phyloP scores from a whole-genome alignment of 1,139 yeast genomes.

The Tardiomyces blankii region DNA sequence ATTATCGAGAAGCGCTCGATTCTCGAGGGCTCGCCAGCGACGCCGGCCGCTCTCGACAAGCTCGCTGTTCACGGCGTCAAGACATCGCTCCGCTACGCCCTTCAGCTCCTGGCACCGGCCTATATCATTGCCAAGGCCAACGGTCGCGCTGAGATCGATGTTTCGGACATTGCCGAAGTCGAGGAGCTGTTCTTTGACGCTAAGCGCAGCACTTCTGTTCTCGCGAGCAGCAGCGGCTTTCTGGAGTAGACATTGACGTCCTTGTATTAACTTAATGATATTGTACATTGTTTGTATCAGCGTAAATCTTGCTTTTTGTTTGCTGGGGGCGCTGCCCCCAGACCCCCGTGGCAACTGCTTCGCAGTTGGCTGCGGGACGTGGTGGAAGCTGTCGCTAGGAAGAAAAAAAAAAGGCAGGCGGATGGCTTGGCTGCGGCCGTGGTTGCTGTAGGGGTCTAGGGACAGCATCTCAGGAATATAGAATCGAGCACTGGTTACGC shows the following conservation, averaged over 20 bases:
- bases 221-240: slow-evolving; percentile 30
- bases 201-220: slow-evolving; percentile 67
- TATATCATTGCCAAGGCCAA: slow-evolving; percentile 68
- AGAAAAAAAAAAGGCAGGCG: too few relatives aligned
- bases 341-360: too few relatives aligned
- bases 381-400: too few relatives aligned
- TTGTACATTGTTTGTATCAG: not conserved
- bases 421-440: too few relatives aligned
- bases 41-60: slow-evolving; percentile 57
- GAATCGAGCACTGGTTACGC: too few relatives aligned
- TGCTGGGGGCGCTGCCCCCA: too few relatives aligned
- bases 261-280: not conserved
- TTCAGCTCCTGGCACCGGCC: slow-evolving; percentile 86
- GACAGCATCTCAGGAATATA: too few relatives aligned
- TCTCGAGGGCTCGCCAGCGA: slow-evolving; percentile 58
- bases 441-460: too few relatives aligned
- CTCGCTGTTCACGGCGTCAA: slow-evolving; percentile 61
- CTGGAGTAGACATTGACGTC: slow-evolving; percentile 13
- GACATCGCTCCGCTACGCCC: slow-evolving; percentile 80
- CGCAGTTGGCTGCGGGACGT: too few relatives aligned
- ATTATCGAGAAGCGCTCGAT: slow-evolving; percentile 74
- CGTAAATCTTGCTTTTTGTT: not conserved
- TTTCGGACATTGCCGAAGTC: slow-evolving; percentile 77
- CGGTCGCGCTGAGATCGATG: slow-evolving; percentile 59
- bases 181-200: slow-evolving; percentile 81